Base-by-base conservation (phyloP, 768 basidiomycete species). In the Tricholoma matsutake region DNA sequence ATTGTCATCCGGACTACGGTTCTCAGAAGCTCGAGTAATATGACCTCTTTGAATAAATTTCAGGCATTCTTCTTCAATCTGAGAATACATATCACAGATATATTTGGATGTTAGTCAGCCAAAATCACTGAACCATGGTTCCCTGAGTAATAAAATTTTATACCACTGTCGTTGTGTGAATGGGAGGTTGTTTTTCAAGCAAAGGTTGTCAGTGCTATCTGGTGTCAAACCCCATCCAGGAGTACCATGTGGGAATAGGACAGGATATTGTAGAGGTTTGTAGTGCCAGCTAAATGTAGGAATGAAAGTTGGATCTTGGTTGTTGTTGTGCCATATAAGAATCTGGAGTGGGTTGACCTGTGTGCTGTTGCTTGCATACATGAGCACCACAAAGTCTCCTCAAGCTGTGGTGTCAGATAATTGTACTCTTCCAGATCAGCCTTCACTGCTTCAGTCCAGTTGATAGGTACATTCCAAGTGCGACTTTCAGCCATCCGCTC, bases 211-310 rank as follows among this genome's bases (percentile, higher is more conserved):
- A 32, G n/a, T 31, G 22, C 6, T 6, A 20, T 45, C 56, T 45
- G n/a, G 18, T 13, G 16, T 28, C 14, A 57, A 29, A 32, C 56
- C 56, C 56, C 56, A 57, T 8, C 56, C 56, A 22, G 56, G 39
- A 25, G 56, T 57, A 20, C 56, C 56, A 45, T 57, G 56, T 16
- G 39, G 56, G 13, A 57, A 57, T 18, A 57, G 37, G 11, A 57
- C 6, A 9, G 56, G 56, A 28, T 57, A 57, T 57, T 57, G 56
- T 14, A 57, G 56, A 25, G 56, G 56, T 58, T 58, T 43, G 31
- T 58, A 58, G 20, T 58, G 57, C 18, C 32, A 8, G 37, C 34
- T 56, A 29, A 35, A 56, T 16, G 37, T 56, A 22, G 55, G 55
- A 56, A 56, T 41, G 28, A 56, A 56, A n/a, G 55, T 29, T 29